These are phyloP conservation scores for Tetradesmus obliquus DNA, from an alignment of 139 green algal genomes.

Conservation along the genomic window DNA sequence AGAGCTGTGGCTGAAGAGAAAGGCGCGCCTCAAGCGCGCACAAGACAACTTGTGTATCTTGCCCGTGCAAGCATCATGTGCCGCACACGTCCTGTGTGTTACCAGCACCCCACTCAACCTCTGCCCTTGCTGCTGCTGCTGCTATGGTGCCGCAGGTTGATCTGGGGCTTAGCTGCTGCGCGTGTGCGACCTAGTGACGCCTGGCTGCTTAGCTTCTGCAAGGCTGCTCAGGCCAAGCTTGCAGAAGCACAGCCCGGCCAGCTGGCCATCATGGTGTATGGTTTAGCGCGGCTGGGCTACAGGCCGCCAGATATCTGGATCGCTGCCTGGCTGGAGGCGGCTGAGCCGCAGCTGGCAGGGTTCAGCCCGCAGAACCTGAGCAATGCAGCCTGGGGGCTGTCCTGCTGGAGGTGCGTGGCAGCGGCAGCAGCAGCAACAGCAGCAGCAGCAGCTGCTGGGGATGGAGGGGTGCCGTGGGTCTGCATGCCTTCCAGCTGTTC, in stretches of 20 bases:
- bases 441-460: background rate
- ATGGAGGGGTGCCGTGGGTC: background rate
- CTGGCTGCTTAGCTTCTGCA: slow-evolving; percentile 42
- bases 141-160: background rate
- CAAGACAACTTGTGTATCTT: background rate
- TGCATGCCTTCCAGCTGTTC: too few relatives aligned
- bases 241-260: background rate
- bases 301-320: slow-evolving; percentile 34
- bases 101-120: background rate
- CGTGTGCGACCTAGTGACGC: background rate
- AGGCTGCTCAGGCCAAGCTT: slow-evolving; percentile 29
- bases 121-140: background rate
- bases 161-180: slow-evolving; percentile 15
- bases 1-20: background rate
- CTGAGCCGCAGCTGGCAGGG: background rate
- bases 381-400: slow-evolving; percentile 31
- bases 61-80: background rate
- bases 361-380: slow-evolving; percentile 23
- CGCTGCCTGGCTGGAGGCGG: slow-evolving; percentile 25
- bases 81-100: background rate
- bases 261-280: slow-evolving; percentile 25
- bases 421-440: background rate
- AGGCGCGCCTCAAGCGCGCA: background rate
- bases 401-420: slow-evolving; percentile 20
- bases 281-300: slow-evolving; percentile 30